phyloP scores from a whole-genome alignment of 83 land plant species.

The Diphasiastrum complanatum region DNA sequence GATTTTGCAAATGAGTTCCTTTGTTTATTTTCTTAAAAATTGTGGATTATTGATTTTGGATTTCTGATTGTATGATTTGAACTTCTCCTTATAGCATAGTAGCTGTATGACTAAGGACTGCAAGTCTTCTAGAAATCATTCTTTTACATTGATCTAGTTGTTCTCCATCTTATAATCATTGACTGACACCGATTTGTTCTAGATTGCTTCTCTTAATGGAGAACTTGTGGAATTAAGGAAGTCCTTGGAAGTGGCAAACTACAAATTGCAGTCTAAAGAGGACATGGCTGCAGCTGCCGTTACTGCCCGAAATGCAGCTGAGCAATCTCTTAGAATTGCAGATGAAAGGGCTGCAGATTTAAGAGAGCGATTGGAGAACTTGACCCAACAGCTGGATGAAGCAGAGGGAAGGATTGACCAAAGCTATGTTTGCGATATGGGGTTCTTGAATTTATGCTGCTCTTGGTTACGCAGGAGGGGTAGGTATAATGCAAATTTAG shows the following conservation, averaged over 20 bases:
- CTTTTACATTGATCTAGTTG: too few species aligned
- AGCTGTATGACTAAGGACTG: too few species aligned
- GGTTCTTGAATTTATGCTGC: slow-evolving; percentile 61
- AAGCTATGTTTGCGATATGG: slow-evolving; percentile 11
- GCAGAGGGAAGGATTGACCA: slow-evolving; percentile 39
- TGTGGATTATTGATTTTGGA: too few species aligned
- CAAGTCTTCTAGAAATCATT: too few species aligned
- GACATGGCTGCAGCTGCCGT: slow-evolving; percentile 90
- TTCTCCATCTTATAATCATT: too few species aligned
- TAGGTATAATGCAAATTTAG: background rate
- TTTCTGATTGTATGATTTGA: too few species aligned
- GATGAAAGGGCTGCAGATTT: slow-evolving; percentile 72
- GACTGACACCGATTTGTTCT: too few species aligned
- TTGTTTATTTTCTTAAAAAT: too few species aligned
- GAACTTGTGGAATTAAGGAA: slow-evolving; percentile 20
- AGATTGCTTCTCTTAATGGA: slow-evolving; percentile 33
- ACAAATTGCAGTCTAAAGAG: slow-evolving; percentile 83
- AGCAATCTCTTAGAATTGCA: slow-evolving; percentile 78
- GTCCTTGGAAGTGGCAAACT: slow-evolving; percentile 54
- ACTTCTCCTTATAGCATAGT: too few species aligned
- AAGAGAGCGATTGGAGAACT: slow-evolving; percentile 77
- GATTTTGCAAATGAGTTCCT: too few species aligned
- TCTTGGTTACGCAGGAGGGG: slow-evolving; percentile 63
- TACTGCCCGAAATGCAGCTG: slow-evolving; percentile 90
- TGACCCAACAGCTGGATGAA: slow-evolving; percentile 71